phyloP scores from a whole-genome alignment of 2,329 filamentous ascomycete species.

The Stylonectria norvegica region DNA sequence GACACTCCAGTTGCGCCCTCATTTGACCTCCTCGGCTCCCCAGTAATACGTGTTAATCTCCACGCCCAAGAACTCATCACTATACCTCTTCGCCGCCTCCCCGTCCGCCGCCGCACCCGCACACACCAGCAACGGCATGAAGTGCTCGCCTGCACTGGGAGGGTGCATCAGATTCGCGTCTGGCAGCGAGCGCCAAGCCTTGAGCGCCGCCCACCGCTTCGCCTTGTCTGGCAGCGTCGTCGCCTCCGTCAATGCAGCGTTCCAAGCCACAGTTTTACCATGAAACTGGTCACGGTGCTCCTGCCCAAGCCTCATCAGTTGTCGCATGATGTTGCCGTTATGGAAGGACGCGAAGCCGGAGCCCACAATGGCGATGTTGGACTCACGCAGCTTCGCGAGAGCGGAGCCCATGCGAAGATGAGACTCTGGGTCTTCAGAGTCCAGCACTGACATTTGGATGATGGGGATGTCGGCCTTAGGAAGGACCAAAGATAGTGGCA shows the following conservation, averaged over 20 bases:
- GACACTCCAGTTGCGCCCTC: too few species aligned
- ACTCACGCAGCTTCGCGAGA: constrained; percentile 45
- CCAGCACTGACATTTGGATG: constrained; percentile 55
- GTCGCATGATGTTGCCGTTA: constrained; percentile 48
- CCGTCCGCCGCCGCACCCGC: constrained; percentile 47
- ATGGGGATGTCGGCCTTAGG: constrained; percentile 52
- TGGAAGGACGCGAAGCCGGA: constrained; percentile 59
- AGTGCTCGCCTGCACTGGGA: constrained; percentile 52
- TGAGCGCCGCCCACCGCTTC: constrained; percentile 40
- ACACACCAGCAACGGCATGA: constrained; percentile 56
- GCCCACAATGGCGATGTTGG: constrained; percentile 57
- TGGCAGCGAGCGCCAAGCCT: constrained; percentile 46
- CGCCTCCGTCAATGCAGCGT: constrained; percentile 41
- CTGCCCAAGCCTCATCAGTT: constrained; percentile 25
- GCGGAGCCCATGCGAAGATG: constrained; percentile 54
- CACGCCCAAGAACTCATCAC: constrained; percentile 47
- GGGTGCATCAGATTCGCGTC: constrained; percentile 54
- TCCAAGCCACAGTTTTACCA: constrained; percentile 41
- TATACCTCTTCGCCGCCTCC: constrained; percentile 42
- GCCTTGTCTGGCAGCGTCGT: constrained; percentile 31
- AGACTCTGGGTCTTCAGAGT: constrained; percentile 45
- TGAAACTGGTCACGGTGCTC: constrained; percentile 24
- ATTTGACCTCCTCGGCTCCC: constrained; percentile 32
- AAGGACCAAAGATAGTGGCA: constrained; percentile 53
- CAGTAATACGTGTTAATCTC: constrained; percentile 57